Conservation (phyloP, 1,284 basidiomycete genomes). For the Tremellales sp. region DNA sequence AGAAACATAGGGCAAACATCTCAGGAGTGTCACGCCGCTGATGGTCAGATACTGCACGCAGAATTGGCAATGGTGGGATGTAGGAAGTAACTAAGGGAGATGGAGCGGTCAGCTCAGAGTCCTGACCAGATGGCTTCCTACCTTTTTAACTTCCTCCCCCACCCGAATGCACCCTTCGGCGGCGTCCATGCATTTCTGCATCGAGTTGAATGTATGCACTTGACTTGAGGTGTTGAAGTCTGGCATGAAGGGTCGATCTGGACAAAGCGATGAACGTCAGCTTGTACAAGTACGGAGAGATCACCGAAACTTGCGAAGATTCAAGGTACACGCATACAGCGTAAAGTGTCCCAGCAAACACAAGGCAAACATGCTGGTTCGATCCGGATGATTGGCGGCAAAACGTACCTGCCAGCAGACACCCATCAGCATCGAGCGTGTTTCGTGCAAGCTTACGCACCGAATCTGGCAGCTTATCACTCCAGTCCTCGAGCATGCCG, state of each 20-base stretch:
- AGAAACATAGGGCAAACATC: conserved; percentile 11
- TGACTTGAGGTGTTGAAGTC: conserved; percentile 8
- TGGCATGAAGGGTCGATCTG: conserved; percentile 18
- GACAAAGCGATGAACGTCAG: too few relatives aligned
- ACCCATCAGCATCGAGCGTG: not conserved
- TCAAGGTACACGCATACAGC: conserved; percentile 10
- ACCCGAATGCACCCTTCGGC: conserved; percentile 14
- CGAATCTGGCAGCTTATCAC: conserved; percentile 8
- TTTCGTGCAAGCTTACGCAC: conserved; percentile 2
- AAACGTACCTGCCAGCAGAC: not conserved
- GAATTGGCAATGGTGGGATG: conserved; percentile 15
- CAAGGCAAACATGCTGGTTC: conserved; percentile 8
- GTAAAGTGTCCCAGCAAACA: conserved; percentile 11
- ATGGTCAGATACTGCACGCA: conserved; percentile 16
- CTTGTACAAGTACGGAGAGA: too few relatives aligned
- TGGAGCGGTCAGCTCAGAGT: too few relatives aligned
- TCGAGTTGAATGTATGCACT: conserved; percentile 7
- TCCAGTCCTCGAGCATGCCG: conserved; percentile 5
- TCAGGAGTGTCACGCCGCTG: conserved; percentile 13
- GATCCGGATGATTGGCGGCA: conserved; percentile 8
- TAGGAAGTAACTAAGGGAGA: conserved; percentile 10
- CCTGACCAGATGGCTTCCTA: not conserved
- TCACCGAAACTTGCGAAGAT: conserved; percentile 7
- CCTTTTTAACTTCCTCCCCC: conserved; percentile 11
- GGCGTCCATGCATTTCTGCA: conserved; percentile 13